Evolutionary conservation across 2,329 filamentous ascomycete species (phyloP).

Genomic region (Aspergillus jensenii): DNA sequence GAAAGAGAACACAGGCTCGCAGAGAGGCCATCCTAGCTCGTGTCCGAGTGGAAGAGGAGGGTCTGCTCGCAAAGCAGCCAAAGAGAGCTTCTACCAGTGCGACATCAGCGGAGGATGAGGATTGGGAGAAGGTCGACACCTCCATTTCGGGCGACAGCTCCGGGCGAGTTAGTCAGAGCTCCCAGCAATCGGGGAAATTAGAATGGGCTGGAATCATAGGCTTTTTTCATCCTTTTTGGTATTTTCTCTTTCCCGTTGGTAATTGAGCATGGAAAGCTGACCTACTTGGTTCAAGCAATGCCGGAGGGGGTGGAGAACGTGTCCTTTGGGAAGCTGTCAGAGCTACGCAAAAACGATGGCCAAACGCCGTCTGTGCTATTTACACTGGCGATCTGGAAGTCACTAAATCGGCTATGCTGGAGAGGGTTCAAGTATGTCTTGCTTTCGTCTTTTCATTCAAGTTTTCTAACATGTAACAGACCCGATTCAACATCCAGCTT

Average conservation of each 20-base stretch:
- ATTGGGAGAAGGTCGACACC: slow-evolving; percentile 69
- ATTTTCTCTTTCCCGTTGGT: slow-evolving; percentile 16
- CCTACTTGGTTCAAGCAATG: slow-evolving; percentile 63
- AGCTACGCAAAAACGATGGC: slow-evolving; percentile 85
- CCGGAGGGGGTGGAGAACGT: slow-evolving; percentile 90
- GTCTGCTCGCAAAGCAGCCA: slow-evolving; percentile 25
- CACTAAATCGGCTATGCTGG: slow-evolving; percentile 74
- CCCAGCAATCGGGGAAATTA: slow-evolving; percentile 41
- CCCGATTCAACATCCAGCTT: slow-evolving; percentile 88
- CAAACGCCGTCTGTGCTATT: slow-evolving; percentile 82
- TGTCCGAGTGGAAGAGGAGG: slow-evolving; percentile 47
- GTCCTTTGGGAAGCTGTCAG: slow-evolving; percentile 95
- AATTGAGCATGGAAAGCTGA: neutral
- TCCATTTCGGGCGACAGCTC: slow-evolving; percentile 35
- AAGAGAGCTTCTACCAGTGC: slow-evolving; percentile 21
- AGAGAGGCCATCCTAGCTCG: slow-evolving; percentile 54
- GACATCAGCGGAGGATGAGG: slow-evolving; percentile 54
- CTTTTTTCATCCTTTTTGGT: slow-evolving; percentile 99
- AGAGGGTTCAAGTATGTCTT: slow-evolving; percentile 66
- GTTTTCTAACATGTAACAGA: slow-evolving; percentile 45
- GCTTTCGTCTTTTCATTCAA: neutral
- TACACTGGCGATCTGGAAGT: slow-evolving; percentile 95
- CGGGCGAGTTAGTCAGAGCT: slow-evolving; percentile 44
- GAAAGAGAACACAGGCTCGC: slow-evolving; percentile 63
- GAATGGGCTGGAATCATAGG: slow-evolving; percentile 84